A percentile compares a stretch with the other conserved stretches of the same genome.
Evolutionary conservation across 768 basidiomycete genomes (phyloP).

Genomic region (Tricholoma matsutake): DNA sequence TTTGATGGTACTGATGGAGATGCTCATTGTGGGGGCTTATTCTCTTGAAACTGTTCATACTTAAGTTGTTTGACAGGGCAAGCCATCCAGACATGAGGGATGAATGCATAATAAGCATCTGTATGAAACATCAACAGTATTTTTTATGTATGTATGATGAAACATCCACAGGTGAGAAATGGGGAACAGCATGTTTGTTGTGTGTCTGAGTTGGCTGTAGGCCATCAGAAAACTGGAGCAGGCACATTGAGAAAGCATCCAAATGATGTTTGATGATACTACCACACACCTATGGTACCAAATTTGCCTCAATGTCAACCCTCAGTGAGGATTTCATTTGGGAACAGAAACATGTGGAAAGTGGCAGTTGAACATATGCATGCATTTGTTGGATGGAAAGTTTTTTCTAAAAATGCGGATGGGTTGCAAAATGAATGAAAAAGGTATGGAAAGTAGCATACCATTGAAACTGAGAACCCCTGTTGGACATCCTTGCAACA

Average conservation of each 20-base stretch:
- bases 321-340: too few species aligned
- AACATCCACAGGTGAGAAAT: neutral
- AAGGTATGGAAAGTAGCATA: neutral
- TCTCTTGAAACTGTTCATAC: too few species aligned
- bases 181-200: neutral
- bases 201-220: neutral
- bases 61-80: too few species aligned
- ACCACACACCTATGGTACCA: neutral
- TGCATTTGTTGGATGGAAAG: neutral
- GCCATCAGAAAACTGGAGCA: neutral
- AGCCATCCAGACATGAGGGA: too few species aligned
- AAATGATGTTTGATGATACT: neutral
- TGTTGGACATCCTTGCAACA: neutral
- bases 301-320: too few species aligned
- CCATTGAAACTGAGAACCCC: neutral
- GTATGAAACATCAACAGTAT: neutral
- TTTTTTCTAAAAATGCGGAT: neutral
- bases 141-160: neutral
- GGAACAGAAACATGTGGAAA: too few species aligned
- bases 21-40: too few species aligned
- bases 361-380: neutral
- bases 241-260: neutral
- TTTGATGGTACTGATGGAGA: too few species aligned
- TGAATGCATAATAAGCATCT: neutral
- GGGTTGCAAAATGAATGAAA: neutral